phyloP scores from a whole-genome alignment of 371 early-diverging fungal genomes.

The Agmasoma carcini region DNA sequence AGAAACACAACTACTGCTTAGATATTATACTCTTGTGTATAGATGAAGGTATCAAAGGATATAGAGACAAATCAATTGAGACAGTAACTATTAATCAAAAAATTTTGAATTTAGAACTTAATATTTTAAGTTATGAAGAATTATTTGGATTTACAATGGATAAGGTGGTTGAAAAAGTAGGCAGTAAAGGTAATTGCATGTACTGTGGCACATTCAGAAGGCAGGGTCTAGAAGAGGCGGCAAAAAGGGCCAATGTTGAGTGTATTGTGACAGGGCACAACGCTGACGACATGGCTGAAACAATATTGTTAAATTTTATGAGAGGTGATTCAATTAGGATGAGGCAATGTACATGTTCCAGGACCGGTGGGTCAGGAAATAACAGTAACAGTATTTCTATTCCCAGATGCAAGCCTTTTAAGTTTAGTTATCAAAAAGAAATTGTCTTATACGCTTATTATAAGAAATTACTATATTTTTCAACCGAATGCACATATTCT shows the following conservation, averaged over 20 bases:
- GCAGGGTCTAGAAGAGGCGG: conserved; percentile 89
- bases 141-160: conserved; percentile 93
- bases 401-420: conserved; percentile 83
- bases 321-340: conserved; percentile 86
- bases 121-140: conserved; percentile 79
- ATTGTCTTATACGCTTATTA: conserved; percentile 99
- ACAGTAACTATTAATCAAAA: conserved; percentile 83
- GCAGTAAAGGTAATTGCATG: conserved; percentile 91
- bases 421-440: conserved; percentile 95
- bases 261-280: conserved; percentile 97
- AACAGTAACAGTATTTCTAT: conserved; percentile 34
- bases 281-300: conserved; percentile 98
- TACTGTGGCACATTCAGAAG: conserved; percentile 96
- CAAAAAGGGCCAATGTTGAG: conserved; percentile 68
- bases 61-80: conserved; percentile 90
- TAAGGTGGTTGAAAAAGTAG: conserved; percentile 69
- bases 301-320: conserved; percentile 90
- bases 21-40: conserved; percentile 76
- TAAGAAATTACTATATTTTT: conserved; percentile 89
- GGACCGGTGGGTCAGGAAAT: conserved; percentile 60
- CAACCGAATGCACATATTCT: conserved; percentile 93
- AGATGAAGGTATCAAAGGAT: conserved; percentile 98
- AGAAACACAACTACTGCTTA: conserved; percentile 75
- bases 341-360: conserved; percentile 75
- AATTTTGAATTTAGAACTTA: conserved; percentile 74